These are phyloP conservation scores for Cytospora piceicola DNA, from an alignment of 2,329 filamentous ascomycete species.

Conservation along the genomic window DNA sequence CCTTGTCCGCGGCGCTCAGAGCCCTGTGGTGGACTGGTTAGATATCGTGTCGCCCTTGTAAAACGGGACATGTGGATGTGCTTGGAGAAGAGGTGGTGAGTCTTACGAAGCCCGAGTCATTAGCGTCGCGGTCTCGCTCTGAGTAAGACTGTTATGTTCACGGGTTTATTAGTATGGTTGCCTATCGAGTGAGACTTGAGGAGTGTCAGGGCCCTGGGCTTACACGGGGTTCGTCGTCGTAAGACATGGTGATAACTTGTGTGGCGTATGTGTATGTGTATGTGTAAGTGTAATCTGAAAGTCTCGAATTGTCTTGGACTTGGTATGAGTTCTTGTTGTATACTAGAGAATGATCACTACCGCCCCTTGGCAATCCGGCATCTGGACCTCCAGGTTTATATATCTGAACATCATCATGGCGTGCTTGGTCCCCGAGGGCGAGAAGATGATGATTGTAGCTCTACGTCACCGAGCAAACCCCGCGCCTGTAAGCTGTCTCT, in stretches of 20 bases:
- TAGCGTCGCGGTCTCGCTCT: conserved; percentile 36
- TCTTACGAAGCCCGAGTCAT: conserved; percentile 31
- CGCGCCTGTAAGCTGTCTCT: neutral
- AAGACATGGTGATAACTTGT: conserved; percentile 48
- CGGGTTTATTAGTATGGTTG: conserved; percentile 34
- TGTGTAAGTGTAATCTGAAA: neutral
- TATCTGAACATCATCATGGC: conserved; percentile 1
- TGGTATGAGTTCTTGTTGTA: neutral
- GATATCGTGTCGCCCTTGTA: neutral
- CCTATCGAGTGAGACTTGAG: neutral
- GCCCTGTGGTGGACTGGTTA: conserved; percentile 28
- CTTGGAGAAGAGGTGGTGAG: neutral
- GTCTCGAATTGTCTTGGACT: neutral
- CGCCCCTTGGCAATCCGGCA: neutral
- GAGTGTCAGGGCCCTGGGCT: conserved; percentile 34
- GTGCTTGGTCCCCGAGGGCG: neutral
- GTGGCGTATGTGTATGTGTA: neutral
- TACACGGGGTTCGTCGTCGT: conserved; percentile 46
- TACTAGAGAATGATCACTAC: neutral
- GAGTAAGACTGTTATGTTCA: too few relatives aligned
- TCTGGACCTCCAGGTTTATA: conserved; percentile 2
- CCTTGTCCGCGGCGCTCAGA: conserved; percentile 30
- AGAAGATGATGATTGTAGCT: neutral
- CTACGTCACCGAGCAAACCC: conserved; percentile 21
- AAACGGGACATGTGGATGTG: conserved; percentile 9